Evolutionary conservation across 768 basidiomycete species (phyloP), one percentile per base, ranked within the genome.

Genomic region (Hortiboletus flavorubellus): DNA sequence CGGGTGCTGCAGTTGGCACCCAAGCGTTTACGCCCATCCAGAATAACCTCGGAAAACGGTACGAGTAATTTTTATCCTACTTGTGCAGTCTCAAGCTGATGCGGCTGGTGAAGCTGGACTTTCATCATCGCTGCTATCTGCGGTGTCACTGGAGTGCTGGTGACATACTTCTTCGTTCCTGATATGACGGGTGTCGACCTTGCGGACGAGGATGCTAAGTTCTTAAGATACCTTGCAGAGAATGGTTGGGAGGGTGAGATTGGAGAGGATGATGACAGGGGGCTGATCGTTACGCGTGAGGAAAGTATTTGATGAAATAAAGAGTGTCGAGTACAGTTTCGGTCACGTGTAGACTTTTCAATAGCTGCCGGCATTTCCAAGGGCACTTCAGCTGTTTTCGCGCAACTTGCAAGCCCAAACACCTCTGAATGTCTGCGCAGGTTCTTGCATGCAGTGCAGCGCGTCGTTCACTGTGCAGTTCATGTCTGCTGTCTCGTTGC

Each of bases 21-120:
- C 85, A 87, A 62, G 83, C 79, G 1, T 87, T 87, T 66, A 86
- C 84, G 4, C 86, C 86, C 4, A 86, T 88, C 56, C 82, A 85
- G 62, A 72, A 73, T 51, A 77, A 86, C 63, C 79, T 86, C n/a
- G 87, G 87, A 14, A 82, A 85, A 63, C 79, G 76, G 81, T 81
- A 61, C 43, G 73, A 67, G 47, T 43, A 5, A 18, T 49, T 0
- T 48, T 26, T 44, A 15, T 46, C 33, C 47, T 12, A 16, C 18
- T 29, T 49, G 15, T 8, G 4, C 21, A 26, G 49, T 10, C 8
- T 21, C 44, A 3, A 42, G 33, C 40, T 58, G 11, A 57, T 49
- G 48, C 11, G 40, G 6, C 8, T 7, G 18, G 23, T 44, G 37
- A 60, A 84, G 81, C 57, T 85, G 82, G 83, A 85, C 82, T 5